Percentiles rank a stretch among this genome's conserved stretches.
phyloP scores from a whole-genome alignment of 305 asterid species.

The Coffea humblotiana region DNA sequence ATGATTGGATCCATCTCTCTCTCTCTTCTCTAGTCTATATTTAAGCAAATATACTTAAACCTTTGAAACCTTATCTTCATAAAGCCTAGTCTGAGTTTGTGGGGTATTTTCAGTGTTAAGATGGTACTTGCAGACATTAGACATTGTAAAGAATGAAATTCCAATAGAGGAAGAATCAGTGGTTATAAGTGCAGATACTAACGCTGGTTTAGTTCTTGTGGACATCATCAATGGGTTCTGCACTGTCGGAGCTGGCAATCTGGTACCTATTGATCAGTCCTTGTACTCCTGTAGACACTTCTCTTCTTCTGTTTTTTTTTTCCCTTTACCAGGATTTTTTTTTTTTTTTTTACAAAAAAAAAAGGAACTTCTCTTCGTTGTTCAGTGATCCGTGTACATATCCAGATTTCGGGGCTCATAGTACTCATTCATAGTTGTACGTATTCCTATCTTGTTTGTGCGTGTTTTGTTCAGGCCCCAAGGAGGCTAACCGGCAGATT shows the following conservation, averaged over 20 bases:
- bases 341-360: too few relatives aligned
- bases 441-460: not conserved
- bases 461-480: constrained; percentile 48
- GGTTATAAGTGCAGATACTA: constrained; percentile 34
- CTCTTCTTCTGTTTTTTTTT: too few relatives aligned
- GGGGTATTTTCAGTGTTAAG: constrained; percentile 1
- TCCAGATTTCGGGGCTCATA: not conserved
- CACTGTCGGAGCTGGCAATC: constrained; percentile 71
- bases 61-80: not conserved
- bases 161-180: constrained; percentile 59
- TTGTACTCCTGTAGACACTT: too few relatives aligned
- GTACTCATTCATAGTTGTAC: too few relatives aligned
- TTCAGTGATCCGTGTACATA: too few relatives aligned
- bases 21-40: too few relatives aligned
- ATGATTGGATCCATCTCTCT: not conserved
- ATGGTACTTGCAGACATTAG: constrained; percentile 45
- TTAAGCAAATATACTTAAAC: not conserved
- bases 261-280: constrained; percentile 30
- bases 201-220: constrained; percentile 64
- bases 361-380: too few relatives aligned
- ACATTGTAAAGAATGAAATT: constrained; percentile 54
- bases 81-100: not conserved
- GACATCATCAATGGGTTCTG: constrained; percentile 85
- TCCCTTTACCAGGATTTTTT: too few relatives aligned
- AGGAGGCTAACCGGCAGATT: constrained; percentile 54